phyloP scores from a whole-genome alignment of 345 rosid genomes.

The Bretschneidera sinensis region DNA sequence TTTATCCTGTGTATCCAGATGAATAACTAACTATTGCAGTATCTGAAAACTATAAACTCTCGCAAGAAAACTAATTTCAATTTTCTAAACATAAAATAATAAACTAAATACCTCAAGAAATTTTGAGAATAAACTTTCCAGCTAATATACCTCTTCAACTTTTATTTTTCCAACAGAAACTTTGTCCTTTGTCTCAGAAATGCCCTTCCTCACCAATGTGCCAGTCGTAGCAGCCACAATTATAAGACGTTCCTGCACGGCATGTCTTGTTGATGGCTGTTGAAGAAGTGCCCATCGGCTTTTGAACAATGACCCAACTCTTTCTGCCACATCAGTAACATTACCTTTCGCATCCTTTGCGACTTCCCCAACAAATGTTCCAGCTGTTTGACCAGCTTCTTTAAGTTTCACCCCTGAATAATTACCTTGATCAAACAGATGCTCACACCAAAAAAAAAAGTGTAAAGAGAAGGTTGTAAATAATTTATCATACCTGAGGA shows the following conservation, averaged over 20 bases:
- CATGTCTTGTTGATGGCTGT: slow-evolving; percentile 84
- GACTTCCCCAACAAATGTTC: slow-evolving; percentile 72
- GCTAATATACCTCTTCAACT: slow-evolving; percentile 72
- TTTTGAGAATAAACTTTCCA: background rate
- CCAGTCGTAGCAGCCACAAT: slow-evolving; percentile 89
- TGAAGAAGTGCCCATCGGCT: slow-evolving; percentile 75
- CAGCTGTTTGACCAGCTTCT: slow-evolving; percentile 83
- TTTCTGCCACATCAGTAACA: slow-evolving; percentile 75
- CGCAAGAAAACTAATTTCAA: background rate
- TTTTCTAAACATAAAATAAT: background rate
- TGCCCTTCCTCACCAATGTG: slow-evolving; percentile 71
- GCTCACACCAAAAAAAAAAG: slow-evolving; percentile 5
- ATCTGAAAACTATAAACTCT: background rate
- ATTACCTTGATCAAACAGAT: slow-evolving; percentile 12
- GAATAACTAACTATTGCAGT: background rate
- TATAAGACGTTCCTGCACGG: slow-evolving; percentile 72
- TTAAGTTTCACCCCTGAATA: slow-evolving; percentile 69
- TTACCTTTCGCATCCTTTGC: slow-evolving; percentile 95
- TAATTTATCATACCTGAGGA: slow-evolving; percentile 58
- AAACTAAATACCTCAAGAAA: background rate
- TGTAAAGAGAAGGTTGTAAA: background rate
- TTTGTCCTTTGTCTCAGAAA: slow-evolving; percentile 84
- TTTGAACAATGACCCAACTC: slow-evolving; percentile 67
- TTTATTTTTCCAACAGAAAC: slow-evolving; percentile 83
- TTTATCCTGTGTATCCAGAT: background rate